phyloP scores from a whole-genome alignment of 768 basidiomycete species.

The Candolleomyces aberdarensis region DNA sequence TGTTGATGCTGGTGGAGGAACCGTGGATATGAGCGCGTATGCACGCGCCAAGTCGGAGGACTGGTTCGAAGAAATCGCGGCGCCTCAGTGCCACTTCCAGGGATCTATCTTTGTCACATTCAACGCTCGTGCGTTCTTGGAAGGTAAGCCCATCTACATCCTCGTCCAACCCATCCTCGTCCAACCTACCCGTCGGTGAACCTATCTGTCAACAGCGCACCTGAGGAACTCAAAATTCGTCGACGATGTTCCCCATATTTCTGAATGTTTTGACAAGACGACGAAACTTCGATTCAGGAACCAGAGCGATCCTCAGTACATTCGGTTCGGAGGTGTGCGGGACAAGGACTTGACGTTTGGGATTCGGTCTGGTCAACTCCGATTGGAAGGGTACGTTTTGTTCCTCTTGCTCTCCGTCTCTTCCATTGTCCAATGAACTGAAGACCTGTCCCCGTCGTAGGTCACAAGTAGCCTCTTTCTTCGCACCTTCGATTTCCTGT shows the following conservation, averaged over 20 bases:
- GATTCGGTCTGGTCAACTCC: slow-evolving; percentile 19
- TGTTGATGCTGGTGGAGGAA: slow-evolving; percentile 63
- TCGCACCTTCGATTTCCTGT: slow-evolving; percentile 19
- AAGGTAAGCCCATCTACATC: slow-evolving; percentile 26
- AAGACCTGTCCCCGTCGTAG: background rate
- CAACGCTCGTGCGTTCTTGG: slow-evolving; percentile 32
- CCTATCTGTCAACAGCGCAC: slow-evolving; percentile 2
- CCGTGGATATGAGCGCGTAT: slow-evolving; percentile 57
- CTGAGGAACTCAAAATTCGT: slow-evolving; percentile 11
- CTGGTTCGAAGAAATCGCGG: slow-evolving; percentile 40
- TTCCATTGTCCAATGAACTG: background rate
- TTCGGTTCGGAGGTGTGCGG: slow-evolving; percentile 17
- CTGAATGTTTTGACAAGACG: slow-evolving; percentile 18
- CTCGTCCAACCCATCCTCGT: background rate
- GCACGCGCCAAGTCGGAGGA: slow-evolving; percentile 22
- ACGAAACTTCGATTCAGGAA: slow-evolving; percentile 19
- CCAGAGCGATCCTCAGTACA: slow-evolving; percentile 16
- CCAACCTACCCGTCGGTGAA: background rate
- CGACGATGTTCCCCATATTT: slow-evolving; percentile 16
- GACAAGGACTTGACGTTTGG: slow-evolving; percentile 16
- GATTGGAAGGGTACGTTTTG: slow-evolving; percentile 15
- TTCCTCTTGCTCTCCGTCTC: background rate
- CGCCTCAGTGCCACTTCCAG: slow-evolving; percentile 35
- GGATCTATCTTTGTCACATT: slow-evolving; percentile 46
- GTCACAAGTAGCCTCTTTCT: slow-evolving; percentile 16